Evolutionary conservation across 2,329 filamentous ascomycete genomes (phyloP).

Genomic region (Penicillium italicum): DNA sequence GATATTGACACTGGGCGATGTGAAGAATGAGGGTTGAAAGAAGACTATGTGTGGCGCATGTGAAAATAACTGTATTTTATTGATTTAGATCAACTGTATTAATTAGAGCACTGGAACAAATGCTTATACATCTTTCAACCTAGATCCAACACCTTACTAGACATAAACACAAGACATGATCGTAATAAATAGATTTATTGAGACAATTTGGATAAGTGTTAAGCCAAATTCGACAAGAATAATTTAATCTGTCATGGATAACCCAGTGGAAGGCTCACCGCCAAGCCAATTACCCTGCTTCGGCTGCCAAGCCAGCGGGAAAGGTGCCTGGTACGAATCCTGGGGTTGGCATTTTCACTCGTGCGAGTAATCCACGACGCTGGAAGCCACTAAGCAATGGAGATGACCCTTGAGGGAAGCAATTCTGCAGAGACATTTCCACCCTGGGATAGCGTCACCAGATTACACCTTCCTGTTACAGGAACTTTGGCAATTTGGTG

Average conservation of each 20-base stretch:
- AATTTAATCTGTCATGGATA: constrained; percentile 46
- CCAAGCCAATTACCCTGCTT: constrained; percentile 39
- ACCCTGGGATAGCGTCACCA: constrained; percentile 54
- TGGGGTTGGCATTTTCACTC: constrained; percentile 52
- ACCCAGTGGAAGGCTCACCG: constrained; percentile 39
- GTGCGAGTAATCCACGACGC: constrained; percentile 55
- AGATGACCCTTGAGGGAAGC: constrained; percentile 55
- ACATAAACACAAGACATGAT: too few relatives aligned
- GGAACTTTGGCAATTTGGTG: constrained; percentile 36
- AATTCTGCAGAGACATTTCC: constrained; percentile 57
- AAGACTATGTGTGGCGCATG: not conserved
- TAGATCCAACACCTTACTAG: too few relatives aligned
- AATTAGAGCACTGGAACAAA: not conserved
- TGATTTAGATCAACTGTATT: not conserved
- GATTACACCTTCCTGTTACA: constrained; percentile 49
- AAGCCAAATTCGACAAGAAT: too few relatives aligned
- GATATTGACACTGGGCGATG: constrained; percentile 1
- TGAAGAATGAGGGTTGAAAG: not conserved
- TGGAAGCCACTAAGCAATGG: constrained; percentile 53
- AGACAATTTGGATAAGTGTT: too few relatives aligned
- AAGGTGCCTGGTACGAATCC: constrained; percentile 55
- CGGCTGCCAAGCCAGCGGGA: constrained; percentile 34
- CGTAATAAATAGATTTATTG: too few relatives aligned
- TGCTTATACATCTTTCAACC: too few relatives aligned
- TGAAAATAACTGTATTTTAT: not conserved